phyloP scores from a whole-genome alignment of 805 yeast species.

The Candida vartiovaarae region DNA sequence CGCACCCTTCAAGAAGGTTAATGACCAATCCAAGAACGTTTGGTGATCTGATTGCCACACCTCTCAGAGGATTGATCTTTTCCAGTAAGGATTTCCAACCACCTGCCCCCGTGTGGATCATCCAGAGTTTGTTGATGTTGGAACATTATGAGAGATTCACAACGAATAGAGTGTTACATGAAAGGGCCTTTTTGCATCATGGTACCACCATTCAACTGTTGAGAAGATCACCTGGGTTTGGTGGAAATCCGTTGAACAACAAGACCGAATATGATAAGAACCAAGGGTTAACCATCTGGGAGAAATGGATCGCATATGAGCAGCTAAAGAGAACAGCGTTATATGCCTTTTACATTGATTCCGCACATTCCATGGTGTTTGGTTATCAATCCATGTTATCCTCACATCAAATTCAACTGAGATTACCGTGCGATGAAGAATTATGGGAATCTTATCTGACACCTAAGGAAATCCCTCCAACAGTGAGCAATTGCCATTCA shows the following conservation, averaged over 20 bases:
- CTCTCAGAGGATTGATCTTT: slow-evolving; percentile 65
- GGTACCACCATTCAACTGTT: slow-evolving; percentile 78
- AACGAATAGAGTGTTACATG: slow-evolving; percentile 63
- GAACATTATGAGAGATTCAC: slow-evolving; percentile 77
- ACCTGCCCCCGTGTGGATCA: slow-evolving; percentile 69
- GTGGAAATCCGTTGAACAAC: slow-evolving; percentile 51
- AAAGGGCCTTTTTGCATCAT: slow-evolving; percentile 79
- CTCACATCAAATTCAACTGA: slow-evolving; percentile 54
- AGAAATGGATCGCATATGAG: slow-evolving; percentile 76
- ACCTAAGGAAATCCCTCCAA: slow-evolving; percentile 22
- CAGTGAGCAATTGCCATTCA: slow-evolving; percentile 35
- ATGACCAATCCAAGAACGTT: slow-evolving; percentile 18
- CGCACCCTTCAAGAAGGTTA: slow-evolving; percentile 13
- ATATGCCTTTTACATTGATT: slow-evolving; percentile 77
- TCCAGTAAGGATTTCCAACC: slow-evolving; percentile 66
- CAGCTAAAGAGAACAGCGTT: slow-evolving; percentile 70
- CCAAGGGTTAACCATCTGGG: slow-evolving; percentile 36
- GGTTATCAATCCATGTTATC: slow-evolving; percentile 60
- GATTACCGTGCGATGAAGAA: slow-evolving; percentile 57
- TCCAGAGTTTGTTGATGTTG: slow-evolving; percentile 66
- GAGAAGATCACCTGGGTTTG: slow-evolving; percentile 68
- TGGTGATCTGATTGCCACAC: slow-evolving; percentile 31
- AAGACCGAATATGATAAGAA: slow-evolving; percentile 22
- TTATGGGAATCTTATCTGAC: slow-evolving; percentile 42
- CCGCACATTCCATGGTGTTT: slow-evolving; percentile 69